Conservation (phyloP, 192 early-diverging fungal species). For the Mortierella alpina region DNA sequence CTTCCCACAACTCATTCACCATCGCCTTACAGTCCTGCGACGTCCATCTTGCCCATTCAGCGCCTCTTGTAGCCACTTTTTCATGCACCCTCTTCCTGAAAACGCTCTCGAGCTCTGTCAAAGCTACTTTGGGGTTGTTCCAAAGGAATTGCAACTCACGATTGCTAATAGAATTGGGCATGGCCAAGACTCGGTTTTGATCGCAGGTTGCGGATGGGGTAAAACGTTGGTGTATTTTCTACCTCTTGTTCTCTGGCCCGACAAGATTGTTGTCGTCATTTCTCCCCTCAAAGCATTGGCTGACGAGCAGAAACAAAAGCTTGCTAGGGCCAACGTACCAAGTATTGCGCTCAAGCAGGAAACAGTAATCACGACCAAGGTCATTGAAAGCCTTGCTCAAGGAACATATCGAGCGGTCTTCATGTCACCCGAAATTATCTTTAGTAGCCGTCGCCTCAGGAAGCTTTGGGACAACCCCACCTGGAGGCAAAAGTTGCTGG, state of each 20-base stretch:
- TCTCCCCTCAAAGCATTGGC: slow-evolving; percentile 4
- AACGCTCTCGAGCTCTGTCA: no score
- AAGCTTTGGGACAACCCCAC: not conserved
- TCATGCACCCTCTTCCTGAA: no score
- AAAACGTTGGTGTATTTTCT: slow-evolving; percentile 12
- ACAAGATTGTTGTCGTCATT: slow-evolving; percentile 1
- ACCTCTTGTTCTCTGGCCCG: slow-evolving; percentile 12
- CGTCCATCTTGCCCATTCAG: no score
- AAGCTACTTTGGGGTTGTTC: not conserved
- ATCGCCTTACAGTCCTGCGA: no score
- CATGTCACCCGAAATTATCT: slow-evolving; percentile 36
- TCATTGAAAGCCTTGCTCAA: not conserved
- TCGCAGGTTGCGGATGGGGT: slow-evolving; percentile 18
- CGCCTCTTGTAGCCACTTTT: no score
- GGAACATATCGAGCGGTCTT: slow-evolving; percentile 14
- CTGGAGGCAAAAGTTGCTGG: slow-evolving; percentile 1
- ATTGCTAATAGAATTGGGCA: not conserved
- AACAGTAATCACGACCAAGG: not conserved
- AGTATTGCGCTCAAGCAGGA: slow-evolving; percentile 9
- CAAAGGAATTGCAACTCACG: not conserved
- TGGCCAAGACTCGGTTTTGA: not conserved
- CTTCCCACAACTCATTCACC: no score
- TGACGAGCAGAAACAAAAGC: slow-evolving; percentile 8
- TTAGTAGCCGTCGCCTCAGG: not conserved
- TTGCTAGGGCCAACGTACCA: not conserved